Conservation (phyloP, 169 alveolate species). For the Eimeria sp. region DNA sequence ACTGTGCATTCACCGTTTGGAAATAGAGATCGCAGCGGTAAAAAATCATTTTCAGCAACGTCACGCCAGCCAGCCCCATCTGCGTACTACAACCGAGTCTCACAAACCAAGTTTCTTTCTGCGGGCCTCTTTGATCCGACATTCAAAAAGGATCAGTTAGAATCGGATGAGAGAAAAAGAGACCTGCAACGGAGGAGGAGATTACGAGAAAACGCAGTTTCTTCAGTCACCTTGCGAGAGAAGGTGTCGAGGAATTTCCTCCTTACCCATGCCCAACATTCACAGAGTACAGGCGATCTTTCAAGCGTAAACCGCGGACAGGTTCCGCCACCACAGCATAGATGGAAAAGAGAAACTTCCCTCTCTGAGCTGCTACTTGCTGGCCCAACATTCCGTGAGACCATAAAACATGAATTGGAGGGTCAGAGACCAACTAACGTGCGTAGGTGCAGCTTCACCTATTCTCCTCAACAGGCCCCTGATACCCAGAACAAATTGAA, state of each 20-base stretch:
- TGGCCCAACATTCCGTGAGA: conserved; percentile 71
- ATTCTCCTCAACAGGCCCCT: neutral
- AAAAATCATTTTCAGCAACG: conserved; percentile 45
- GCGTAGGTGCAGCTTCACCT: neutral
- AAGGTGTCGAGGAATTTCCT: neutral
- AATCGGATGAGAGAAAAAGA: conserved; percentile 40
- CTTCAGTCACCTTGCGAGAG: neutral
- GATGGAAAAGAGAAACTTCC: conserved; percentile 40
- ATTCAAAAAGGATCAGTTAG: conserved; percentile 48
- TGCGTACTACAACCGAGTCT: neutral
- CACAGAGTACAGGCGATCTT: neutral
- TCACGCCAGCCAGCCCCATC: conserved; percentile 1
- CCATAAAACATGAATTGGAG: neutral
- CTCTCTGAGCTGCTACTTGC: conserved; percentile 36
- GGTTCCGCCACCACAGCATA: neutral
- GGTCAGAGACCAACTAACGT: neutral
- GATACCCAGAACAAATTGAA: neutral
- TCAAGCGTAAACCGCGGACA: neutral
- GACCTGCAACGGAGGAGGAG: conserved; percentile 28
- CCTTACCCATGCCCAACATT: neutral
- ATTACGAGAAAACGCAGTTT: neutral
- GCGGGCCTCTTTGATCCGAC: conserved; percentile 61
- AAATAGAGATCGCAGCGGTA: conserved; percentile 48
- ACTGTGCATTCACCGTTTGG: conserved; percentile 49
- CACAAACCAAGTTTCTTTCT: neutral